phyloP scores from a whole-genome alignment of 2,329 filamentous ascomycete species.

The Fusarium globosum region DNA sequence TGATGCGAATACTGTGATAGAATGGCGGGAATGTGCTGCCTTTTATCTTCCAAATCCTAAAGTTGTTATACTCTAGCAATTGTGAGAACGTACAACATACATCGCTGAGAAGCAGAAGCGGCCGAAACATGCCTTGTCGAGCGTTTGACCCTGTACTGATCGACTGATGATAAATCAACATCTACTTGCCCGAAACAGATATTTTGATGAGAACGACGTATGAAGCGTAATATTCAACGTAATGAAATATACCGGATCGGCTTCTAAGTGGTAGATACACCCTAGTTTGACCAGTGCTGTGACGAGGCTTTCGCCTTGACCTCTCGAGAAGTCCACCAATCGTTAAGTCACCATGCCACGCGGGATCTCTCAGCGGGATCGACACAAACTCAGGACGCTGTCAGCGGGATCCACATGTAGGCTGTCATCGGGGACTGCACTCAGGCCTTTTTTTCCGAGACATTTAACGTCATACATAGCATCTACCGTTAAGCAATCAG shows the following conservation, averaged over 20 bases:
- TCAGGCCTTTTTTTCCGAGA: background rate
- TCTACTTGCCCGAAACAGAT: background rate
- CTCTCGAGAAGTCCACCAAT: background rate
- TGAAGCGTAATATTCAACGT: background rate
- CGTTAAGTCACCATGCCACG: background rate
- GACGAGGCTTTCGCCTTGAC: background rate
- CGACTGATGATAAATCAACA: background rate
- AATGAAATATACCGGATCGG: fast-evolving
- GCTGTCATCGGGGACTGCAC: background rate
- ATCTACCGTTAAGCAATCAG: background rate
- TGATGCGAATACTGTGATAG: background rate
- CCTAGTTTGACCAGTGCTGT: background rate
- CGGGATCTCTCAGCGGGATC: background rate
- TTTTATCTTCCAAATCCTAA: background rate
- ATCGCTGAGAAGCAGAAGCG: background rate
- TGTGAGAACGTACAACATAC: background rate
- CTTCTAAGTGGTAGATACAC: background rate
- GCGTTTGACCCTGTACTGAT: background rate
- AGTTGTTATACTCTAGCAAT: fast-evolving
- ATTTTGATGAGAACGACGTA: fast-evolving
- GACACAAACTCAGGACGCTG: background rate
- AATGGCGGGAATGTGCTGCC: background rate
- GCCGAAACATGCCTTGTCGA: background rate
- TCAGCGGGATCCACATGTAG: background rate
- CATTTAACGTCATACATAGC: background rate